These are phyloP conservation scores for Cucumis cinereus DNA, from an alignment of 306 rosid species.

Conservation along the genomic window DNA sequence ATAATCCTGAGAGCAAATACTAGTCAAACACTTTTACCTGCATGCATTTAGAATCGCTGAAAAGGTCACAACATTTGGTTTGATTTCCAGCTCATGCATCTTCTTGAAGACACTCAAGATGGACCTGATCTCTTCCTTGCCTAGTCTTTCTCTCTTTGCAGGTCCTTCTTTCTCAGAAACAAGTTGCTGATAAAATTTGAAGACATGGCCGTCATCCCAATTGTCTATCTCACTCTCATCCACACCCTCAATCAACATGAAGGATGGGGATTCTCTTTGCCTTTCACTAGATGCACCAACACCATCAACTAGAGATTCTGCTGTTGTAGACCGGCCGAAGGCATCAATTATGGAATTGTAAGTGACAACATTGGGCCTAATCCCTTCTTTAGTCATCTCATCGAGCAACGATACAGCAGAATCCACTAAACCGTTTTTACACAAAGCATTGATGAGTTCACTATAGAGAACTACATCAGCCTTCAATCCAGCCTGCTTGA, in stretches of 20 bases:
- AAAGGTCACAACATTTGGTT: conserved; percentile 50
- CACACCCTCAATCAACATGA: conserved; percentile 5
- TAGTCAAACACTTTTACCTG: conserved; percentile 40
- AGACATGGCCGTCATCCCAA: conserved; percentile 17
- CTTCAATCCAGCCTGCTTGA: conserved; percentile 52
- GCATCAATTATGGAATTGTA: conserved; percentile 82
- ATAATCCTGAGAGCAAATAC: neutral
- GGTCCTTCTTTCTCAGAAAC: conserved; percentile 48
- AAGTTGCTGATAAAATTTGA: conserved; percentile 37
- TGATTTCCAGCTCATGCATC: conserved; percentile 58
- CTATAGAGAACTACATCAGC: conserved; percentile 86
- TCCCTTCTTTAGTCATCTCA: conserved; percentile 75
- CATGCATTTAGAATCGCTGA: conserved; percentile 92
- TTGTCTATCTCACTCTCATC: conserved; percentile 7
- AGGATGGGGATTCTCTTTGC: conserved; percentile 11
- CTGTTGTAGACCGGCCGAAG: conserved; percentile 34
- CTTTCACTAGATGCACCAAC: conserved; percentile 12
- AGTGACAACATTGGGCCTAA: conserved; percentile 77
- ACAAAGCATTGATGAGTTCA: conserved; percentile 61
- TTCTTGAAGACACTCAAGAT: conserved; percentile 49
- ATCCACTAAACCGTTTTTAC: conserved; percentile 67
- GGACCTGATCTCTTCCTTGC: conserved; percentile 32
- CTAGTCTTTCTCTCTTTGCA: conserved; percentile 27
- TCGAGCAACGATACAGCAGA: conserved; percentile 73
- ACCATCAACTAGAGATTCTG: conserved; percentile 20